Percentiles rank a stretch among this genome's conserved stretches.
Conservation (phyloP, 2,329 filamentous ascomycete genomes). For the Trichoderma breve region DNA sequence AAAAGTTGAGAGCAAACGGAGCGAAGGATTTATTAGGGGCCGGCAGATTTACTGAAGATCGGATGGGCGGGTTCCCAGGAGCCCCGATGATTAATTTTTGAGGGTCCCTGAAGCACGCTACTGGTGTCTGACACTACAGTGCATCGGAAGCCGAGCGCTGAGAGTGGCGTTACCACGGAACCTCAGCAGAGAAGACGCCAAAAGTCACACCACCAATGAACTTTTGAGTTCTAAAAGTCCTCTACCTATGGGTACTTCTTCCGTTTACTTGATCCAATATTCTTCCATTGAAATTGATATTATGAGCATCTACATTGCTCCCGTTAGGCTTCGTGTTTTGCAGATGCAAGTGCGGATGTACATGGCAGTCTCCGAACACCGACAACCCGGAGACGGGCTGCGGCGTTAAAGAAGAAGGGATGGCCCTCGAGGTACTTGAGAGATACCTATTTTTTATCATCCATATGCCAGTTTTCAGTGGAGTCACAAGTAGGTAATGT, state of each 20-base stretch:
- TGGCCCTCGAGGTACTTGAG: neutral
- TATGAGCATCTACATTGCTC: neutral
- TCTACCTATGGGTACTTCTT: neutral
- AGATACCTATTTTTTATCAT: neutral
- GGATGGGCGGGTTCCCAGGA: conserved; percentile 9
- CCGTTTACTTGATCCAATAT: neutral
- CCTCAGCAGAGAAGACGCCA: conserved; percentile 7
- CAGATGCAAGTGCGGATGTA: neutral
- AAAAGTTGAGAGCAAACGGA: neutral
- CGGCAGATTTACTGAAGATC: conserved; percentile 7
- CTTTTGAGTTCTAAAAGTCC: neutral
- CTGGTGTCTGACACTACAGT: neutral
- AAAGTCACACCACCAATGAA: conserved; percentile 17
- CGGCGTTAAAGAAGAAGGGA: neutral
- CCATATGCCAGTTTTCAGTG: neutral
- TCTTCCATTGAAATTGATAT: neutral
- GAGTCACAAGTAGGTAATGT: neutral
- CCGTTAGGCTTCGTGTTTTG: neutral
- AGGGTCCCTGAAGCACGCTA: conserved; percentile 26
- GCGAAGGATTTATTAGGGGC: conserved; percentile 14
- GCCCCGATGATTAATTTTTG: conserved; percentile 22
- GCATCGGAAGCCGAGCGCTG: conserved; percentile 16
- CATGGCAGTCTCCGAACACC: neutral
- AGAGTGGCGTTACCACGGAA: conserved; percentile 15
- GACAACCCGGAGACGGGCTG: neutral